Percentiles rank a stretch among this genome's conserved stretches.
Evolutionary conservation across 345 rosid genomes (phyloP).

Genomic region (Excoecaria cochinchinensis): DNA sequence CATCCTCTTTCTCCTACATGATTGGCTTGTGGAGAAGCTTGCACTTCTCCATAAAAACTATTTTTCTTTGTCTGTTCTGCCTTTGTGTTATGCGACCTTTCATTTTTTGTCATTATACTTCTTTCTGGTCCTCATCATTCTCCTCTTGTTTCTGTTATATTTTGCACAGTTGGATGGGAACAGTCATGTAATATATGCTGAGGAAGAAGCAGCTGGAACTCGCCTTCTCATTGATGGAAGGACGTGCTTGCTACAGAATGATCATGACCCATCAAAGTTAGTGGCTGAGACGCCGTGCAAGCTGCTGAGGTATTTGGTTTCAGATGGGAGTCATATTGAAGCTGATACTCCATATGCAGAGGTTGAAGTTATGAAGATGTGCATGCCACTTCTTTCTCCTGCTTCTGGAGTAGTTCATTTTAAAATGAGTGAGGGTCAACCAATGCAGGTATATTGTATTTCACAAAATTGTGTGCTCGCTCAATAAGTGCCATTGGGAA

Average conservation of each 20-base stretch:
- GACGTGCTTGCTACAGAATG: conserved; percentile 98
- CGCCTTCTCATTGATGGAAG: conserved; percentile 99
- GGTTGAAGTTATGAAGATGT: conserved; percentile 99
- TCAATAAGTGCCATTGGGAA: not conserved
- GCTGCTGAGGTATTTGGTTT: conserved; percentile 84
- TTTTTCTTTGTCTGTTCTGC: too few relatives aligned
- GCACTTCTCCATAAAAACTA: too few relatives aligned
- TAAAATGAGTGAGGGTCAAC: conserved; percentile 97
- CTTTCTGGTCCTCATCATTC: too few relatives aligned
- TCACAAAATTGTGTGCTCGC: not conserved
- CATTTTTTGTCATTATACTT: too few relatives aligned
- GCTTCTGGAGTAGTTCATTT: conserved; percentile 86
- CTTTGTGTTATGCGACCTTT: too few relatives aligned
- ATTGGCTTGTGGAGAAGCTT: not conserved
- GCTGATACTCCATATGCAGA: conserved; percentile 95
- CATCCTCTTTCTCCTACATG: not conserved
- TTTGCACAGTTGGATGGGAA: conserved; percentile 86
- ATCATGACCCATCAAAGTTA: conserved; percentile 97
- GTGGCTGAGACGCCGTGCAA: conserved; percentile 99
- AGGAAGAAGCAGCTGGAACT: conserved; percentile 99
- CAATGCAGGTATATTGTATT: conserved; percentile 76
- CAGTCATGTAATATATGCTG: conserved; percentile 98
- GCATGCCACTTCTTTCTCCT: conserved; percentile 99
- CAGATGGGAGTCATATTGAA: conserved; percentile 87
- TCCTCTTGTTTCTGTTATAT: not conserved